These are phyloP conservation scores for Diplodia sapinea DNA, from an alignment of 2,329 filamentous ascomycete species.

Conservation along the genomic window DNA sequence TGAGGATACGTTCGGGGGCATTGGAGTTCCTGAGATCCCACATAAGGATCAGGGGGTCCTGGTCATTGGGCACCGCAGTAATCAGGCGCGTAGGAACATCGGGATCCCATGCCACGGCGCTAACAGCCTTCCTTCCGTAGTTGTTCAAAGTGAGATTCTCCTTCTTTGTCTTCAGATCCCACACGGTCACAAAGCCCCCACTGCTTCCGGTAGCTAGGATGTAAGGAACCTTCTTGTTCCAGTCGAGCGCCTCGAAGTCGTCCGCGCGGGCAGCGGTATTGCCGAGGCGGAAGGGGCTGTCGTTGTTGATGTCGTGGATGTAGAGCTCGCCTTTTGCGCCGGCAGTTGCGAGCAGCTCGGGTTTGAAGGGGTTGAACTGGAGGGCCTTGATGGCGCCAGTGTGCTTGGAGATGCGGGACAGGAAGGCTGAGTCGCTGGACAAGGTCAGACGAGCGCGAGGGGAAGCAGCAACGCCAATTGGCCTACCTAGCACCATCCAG, in stretches of 20 bases:
- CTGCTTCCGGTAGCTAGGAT: conserved; percentile 93
- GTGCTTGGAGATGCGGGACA: conserved; percentile 88
- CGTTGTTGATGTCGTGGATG: conserved; percentile 92
- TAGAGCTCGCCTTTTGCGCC: conserved; percentile 96
- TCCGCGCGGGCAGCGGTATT: conserved; percentile 87
- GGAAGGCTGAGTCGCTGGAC: conserved; percentile 68
- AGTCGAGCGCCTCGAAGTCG: conserved; percentile 94
- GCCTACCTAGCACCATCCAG: conserved; percentile 57
- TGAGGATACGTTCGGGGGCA: conserved; percentile 84
- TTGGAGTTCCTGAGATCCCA: conserved; percentile 98
- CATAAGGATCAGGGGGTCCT: conserved; percentile 82
- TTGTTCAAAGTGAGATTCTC: conserved; percentile 94
- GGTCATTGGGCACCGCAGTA: conserved; percentile 89
- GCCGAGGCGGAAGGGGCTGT: conserved; percentile 87
- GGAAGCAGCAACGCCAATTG: conserved; percentile 9
- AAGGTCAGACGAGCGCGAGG: conserved; percentile 39
- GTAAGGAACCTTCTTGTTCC: conserved; percentile 97
- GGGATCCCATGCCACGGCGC: conserved; percentile 96
- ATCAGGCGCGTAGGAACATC: conserved; percentile 90
- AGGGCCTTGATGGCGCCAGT: conserved; percentile 90
- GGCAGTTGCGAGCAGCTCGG: conserved; percentile 88
- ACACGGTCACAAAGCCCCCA: conserved; percentile 95
- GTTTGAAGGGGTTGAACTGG: conserved; percentile 93
- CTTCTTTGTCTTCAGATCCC: conserved; percentile 98
- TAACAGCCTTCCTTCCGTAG: conserved; percentile 86